Conservation (phyloP, 2,329 filamentous ascomycete species). For the Colletotrichum sp. region DNA sequence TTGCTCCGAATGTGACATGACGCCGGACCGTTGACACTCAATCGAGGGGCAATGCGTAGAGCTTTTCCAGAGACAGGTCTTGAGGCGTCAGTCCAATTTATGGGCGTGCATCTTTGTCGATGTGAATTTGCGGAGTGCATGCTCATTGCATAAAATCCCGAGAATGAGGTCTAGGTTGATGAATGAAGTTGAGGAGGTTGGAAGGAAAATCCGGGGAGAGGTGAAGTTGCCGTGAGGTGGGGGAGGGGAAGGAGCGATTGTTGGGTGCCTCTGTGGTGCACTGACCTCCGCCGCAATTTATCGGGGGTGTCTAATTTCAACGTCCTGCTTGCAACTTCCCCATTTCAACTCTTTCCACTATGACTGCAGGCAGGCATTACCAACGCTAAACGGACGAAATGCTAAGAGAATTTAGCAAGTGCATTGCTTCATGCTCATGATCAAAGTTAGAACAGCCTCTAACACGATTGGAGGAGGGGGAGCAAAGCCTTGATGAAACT, state of each 20-base stretch:
- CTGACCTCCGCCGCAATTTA: not conserved
- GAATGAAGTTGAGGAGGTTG: not conserved
- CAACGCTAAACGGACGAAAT: too few species aligned
- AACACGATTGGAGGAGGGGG: too few species aligned
- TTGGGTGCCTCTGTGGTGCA: not conserved
- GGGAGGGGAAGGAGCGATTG: not conserved
- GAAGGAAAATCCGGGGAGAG: not conserved
- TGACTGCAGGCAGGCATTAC: too few species aligned
- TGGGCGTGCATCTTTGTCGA: not conserved
- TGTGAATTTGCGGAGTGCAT: not conserved
- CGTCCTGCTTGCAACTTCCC: not conserved
- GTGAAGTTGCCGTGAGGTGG: not conserved
- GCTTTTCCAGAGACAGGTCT: not conserved
- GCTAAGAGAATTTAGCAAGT: too few species aligned
- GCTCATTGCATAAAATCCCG: not conserved
- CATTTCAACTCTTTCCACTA: not conserved
- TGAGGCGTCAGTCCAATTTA: not conserved
- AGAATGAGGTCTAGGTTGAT: not conserved
- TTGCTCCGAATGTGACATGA: slow-evolving; percentile 1
- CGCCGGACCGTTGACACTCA: not conserved
- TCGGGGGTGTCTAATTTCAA: not conserved
- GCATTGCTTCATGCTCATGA: too few species aligned
- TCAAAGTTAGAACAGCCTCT: too few species aligned
- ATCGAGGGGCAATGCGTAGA: not conserved
- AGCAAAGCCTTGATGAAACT: too few species aligned